Evolutionary conservation across 768 basidiomycete genomes (phyloP).

Genomic region (Kwoniella dendrophila): DNA sequence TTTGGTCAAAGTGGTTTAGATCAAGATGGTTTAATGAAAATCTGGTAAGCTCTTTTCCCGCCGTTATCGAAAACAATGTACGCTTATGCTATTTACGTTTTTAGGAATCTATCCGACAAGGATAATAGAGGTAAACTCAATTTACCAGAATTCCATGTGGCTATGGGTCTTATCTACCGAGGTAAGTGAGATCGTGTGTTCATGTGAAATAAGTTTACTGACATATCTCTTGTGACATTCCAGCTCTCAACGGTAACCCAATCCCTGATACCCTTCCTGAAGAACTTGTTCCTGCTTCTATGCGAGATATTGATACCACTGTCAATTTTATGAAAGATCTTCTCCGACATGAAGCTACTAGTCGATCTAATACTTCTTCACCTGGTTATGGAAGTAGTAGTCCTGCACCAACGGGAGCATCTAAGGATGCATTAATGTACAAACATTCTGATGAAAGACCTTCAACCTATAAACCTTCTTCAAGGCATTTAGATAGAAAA

Average conservation of each 20-base stretch:
- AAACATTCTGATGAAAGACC: slow-evolving; percentile 70
- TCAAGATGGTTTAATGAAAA: slow-evolving; percentile 84
- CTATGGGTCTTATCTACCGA: slow-evolving; percentile 97
- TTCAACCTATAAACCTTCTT: slow-evolving; percentile 76
- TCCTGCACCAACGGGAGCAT: slow-evolving; percentile 18
- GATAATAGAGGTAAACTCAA: slow-evolving; percentile 95
- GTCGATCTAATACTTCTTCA: slow-evolving; percentile 60
- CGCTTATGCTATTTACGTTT: neutral
- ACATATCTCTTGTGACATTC: neutral
- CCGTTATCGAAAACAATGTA: neutral
- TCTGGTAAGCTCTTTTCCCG: slow-evolving; percentile 69
- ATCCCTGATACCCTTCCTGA: slow-evolving; percentile 83
- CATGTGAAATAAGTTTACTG: neutral
- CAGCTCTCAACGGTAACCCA: slow-evolving; percentile 88
- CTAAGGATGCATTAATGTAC: slow-evolving; percentile 87
- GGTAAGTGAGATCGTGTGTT: slow-evolving; percentile 63
- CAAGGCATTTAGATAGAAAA: slow-evolving; percentile 81
- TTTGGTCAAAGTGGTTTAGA: slow-evolving; percentile 90
- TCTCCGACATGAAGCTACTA: slow-evolving; percentile 74
- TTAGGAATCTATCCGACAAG: slow-evolving; percentile 85
- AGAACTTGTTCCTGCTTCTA: slow-evolving; percentile 89
- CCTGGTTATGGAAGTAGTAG: slow-evolving; percentile 35
- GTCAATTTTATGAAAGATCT: slow-evolving; percentile 87
- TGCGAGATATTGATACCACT: slow-evolving; percentile 81
- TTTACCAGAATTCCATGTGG: slow-evolving; percentile 93